Evolutionary conservation across 495 filamentous ascomycete species (phyloP), one percentile per base, ranked within the genome.

Genomic region (Haplographium delicatum): DNA sequence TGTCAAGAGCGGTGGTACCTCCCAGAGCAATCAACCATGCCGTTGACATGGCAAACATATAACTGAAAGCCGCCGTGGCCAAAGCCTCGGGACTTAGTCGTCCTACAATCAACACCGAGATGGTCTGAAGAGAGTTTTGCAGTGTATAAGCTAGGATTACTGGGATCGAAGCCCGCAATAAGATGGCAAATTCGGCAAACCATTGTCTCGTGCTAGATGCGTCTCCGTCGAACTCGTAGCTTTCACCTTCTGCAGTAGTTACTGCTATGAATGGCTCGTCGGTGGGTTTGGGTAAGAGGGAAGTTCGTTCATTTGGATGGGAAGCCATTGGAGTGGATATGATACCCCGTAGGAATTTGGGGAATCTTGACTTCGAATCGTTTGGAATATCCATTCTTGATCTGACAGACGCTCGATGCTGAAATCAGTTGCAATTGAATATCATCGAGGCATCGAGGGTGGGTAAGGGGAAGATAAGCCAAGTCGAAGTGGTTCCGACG

Each of bases 31-130:
- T 86, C 44, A 96, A 73, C 91, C 91, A 95, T 1, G 78, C 91
- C 1, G 88, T 91, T 9, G 87, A 81, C 84, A 89, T 87, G 33
- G 91, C 91, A 54, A 95, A 96, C 91, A 95, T 91, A 68, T 91
- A 88, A 0, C 85, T 85, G 66, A 95, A 95, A 7, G 91, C 89
- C 5, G 86, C 84, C 0, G 86, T 86, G 1, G 90, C 85, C 7
- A 96, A 71, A 16, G 88, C 81, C 63, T 91, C 82, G 0, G 91
- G 86, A 1, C 84, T 89, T 7, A 88, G 71, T 8, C 88, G 81
- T 18, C 91, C 91, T 16, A 89, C 88, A 13, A 95, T 83, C 25
- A 96, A 67, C 4, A 95, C 86, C 0, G 89, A 93, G 16, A 86
- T 63, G 0, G 90, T 95, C 64, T 96, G 90, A 0, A 96, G 72